phyloP scores from a whole-genome alignment of 352 stramenopile genomes.

The Halophytophthora batemanensis region DNA sequence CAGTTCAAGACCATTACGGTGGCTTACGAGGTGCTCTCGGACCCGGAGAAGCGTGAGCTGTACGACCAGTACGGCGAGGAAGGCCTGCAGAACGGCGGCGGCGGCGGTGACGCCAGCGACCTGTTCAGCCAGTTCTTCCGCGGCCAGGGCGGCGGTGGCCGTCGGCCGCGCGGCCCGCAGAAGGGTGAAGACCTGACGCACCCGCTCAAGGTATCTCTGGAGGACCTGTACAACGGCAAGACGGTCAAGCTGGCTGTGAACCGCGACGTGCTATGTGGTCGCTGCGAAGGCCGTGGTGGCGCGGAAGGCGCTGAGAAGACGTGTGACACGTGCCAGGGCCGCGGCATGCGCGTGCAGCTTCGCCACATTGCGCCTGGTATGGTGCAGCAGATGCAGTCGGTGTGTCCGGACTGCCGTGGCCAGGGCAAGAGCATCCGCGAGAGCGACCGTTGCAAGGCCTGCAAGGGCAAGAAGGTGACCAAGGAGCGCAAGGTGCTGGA shows the following conservation, averaged over 20 bases:
- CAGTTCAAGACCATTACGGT: conserved; percentile 93
- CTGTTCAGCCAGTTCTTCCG: conserved; percentile 99
- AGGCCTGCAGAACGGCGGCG: conserved; percentile 91
- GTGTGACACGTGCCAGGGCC: conserved; percentile 94
- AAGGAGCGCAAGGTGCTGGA: conserved; percentile 98
- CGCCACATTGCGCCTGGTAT: conserved; percentile 97
- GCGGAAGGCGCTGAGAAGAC: conserved; percentile 92
- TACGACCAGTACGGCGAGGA: conserved; percentile 97
- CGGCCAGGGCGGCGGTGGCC: conserved; percentile 33
- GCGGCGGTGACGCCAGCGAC: conserved; percentile 77
- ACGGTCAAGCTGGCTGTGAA: conserved; percentile 97
- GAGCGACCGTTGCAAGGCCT: conserved; percentile 90
- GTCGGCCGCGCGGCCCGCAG: conserved; percentile 80
- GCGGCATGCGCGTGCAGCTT: conserved; percentile 93
- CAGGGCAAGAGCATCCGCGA: conserved; percentile 95
- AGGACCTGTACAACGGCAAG: conserved; percentile 99
- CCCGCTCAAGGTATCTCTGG: conserved; percentile 95
- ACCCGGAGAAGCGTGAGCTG: conserved; percentile 87
- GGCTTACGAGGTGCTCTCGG: conserved; percentile 96
- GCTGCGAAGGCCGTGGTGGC: conserved; percentile 88
- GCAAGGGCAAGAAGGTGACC: conserved; percentile 93
- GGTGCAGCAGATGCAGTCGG: conserved; percentile 97
- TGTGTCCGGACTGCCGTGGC: conserved; percentile 92
- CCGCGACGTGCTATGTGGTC: conserved; percentile 89
- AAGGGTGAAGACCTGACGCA: conserved; percentile 96